phyloP scores from a whole-genome alignment of 345 rosid genomes.

The Bruguiera parviflora region DNA sequence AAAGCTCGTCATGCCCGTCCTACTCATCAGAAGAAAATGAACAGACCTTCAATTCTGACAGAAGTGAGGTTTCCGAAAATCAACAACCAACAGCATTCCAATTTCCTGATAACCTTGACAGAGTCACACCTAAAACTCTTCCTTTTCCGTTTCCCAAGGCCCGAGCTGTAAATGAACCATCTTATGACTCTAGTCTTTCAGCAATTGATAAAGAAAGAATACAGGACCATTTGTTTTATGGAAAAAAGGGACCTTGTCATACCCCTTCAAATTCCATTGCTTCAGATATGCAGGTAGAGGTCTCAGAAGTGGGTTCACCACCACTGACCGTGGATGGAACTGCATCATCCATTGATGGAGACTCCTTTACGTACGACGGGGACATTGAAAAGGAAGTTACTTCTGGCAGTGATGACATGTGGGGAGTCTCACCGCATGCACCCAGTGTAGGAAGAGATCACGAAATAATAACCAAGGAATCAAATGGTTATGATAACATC shows the following conservation, averaged over 20 bases:
- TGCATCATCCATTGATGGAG: conserved; percentile 51
- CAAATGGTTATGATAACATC: conserved; percentile 13
- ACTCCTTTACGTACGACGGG: conserved; percentile 48
- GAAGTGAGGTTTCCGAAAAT: conserved; percentile 17
- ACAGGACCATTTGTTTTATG: conserved; percentile 41
- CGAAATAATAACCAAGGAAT: conserved; percentile 20
- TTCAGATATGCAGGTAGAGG: conserved; percentile 93
- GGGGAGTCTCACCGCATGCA: conserved; percentile 41
- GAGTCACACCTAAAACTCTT: conserved; percentile 23
- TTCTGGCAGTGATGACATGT: conserved; percentile 41
- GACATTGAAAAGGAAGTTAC: conserved; percentile 43
- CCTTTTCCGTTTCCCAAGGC: conserved; percentile 41
- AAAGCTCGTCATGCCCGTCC: conserved; percentile 28
- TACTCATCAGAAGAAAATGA: conserved; percentile 35
- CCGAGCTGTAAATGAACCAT: conserved; percentile 16
- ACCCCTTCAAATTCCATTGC: conserved; percentile 62
- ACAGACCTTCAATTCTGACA: conserved; percentile 15
- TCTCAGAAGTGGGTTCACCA: conserved; percentile 82
- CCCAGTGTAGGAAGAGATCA: conserved; percentile 22
- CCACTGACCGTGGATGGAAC: conserved; percentile 51
- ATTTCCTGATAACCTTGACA: conserved; percentile 20
- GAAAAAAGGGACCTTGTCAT: conserved; percentile 37
- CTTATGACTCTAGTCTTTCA: conserved; percentile 38
- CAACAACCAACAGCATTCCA: conserved; percentile 21
- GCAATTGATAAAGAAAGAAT: conserved; percentile 34